Conservation (phyloP, 2,329 filamentous ascomycete genomes). For the Xylariaceae sp. region DNA sequence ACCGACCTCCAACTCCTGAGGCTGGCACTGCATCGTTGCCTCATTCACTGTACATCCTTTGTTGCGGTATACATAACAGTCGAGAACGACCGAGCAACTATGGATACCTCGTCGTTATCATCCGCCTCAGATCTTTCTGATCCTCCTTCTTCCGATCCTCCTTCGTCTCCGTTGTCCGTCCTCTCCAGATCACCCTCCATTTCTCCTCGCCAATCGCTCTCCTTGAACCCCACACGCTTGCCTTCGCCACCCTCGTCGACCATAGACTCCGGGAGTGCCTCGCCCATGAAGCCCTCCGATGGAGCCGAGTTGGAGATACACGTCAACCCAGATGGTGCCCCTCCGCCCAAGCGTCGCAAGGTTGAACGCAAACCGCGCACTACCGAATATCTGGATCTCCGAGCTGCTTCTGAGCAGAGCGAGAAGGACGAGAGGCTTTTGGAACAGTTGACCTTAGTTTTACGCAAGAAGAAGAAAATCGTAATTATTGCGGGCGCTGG, state of each 20-base stretch:
- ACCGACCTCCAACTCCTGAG: too few relatives aligned
- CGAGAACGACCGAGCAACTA: conserved; percentile 2
- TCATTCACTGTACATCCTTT: neutral
- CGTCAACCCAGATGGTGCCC: conserved; percentile 52
- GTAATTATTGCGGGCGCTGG: conserved; percentile 94
- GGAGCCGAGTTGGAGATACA: conserved; percentile 34
- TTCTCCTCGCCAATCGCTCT: conserved; percentile 33
- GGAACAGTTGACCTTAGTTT: conserved; percentile 64
- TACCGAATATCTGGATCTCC: conserved; percentile 77
- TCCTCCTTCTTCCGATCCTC: conserved; percentile 34
- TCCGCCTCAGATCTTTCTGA: conserved; percentile 27
- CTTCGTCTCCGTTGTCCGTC: conserved; percentile 51
- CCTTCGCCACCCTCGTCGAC: conserved; percentile 48
- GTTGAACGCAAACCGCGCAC: conserved; percentile 60
- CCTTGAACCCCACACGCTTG: conserved; percentile 40
- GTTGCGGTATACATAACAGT: neutral
- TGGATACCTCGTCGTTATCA: conserved; percentile 21
- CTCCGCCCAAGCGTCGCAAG: conserved; percentile 73
- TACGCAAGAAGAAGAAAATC: conserved; percentile 91
- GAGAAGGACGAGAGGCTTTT: conserved; percentile 56
- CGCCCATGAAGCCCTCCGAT: conserved; percentile 43
- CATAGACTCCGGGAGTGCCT: conserved; percentile 44
- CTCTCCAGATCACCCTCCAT: conserved; percentile 50
- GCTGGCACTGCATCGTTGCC: too few relatives aligned
- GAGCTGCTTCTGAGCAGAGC: conserved; percentile 42